Conservation (phyloP, 1,284 basidiomycete species). For the Leccinum pachyderme region DNA sequence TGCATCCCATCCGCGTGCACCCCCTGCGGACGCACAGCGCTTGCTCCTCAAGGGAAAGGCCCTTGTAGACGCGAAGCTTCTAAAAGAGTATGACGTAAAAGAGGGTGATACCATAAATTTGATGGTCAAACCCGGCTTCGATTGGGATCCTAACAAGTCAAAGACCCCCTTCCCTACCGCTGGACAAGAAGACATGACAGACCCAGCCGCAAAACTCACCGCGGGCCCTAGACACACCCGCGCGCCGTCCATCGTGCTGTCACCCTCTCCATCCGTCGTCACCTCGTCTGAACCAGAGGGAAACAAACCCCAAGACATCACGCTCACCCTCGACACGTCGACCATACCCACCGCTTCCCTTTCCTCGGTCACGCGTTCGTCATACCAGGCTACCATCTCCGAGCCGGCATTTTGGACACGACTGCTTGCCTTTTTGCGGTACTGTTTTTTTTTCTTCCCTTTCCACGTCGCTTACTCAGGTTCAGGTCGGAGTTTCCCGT, state of each 20-base stretch:
- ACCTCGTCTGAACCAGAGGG: slow-evolving; percentile 37
- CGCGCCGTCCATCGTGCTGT: slow-evolving; percentile 72
- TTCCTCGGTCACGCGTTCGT: slow-evolving; percentile 42
- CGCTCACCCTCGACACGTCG: slow-evolving; percentile 60
- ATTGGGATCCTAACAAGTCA: slow-evolving; percentile 54
- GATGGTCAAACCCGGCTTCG: slow-evolving; percentile 75
- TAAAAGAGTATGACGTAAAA: slow-evolving; percentile 84
- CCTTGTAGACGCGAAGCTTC: slow-evolving; percentile 78
- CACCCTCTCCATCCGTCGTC: slow-evolving; percentile 60
- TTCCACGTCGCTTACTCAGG: slow-evolving; percentile 8
- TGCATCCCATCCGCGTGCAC: slow-evolving; percentile 58
- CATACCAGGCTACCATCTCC: slow-evolving; percentile 69
- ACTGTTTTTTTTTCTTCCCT: slow-evolving; percentile 15
- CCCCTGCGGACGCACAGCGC: slow-evolving; percentile 74
- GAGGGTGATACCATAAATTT: slow-evolving; percentile 80
- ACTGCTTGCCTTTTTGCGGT: slow-evolving; percentile 65
- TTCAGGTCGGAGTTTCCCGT: slow-evolving; percentile 55
- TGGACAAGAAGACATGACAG: slow-evolving; percentile 17
- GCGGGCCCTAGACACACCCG: slow-evolving; percentile 48
- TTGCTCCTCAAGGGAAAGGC: slow-evolving; percentile 91
- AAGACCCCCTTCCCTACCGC: slow-evolving; percentile 27
- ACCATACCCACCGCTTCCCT: slow-evolving; percentile 43
- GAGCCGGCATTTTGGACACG: slow-evolving; percentile 76
- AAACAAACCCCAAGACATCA: slow-evolving; percentile 55
- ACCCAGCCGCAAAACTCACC: slow-evolving; percentile 28